Conservation (phyloP, 73 alveolate genomes). For the Paramecium sexaurelia region DNA sequence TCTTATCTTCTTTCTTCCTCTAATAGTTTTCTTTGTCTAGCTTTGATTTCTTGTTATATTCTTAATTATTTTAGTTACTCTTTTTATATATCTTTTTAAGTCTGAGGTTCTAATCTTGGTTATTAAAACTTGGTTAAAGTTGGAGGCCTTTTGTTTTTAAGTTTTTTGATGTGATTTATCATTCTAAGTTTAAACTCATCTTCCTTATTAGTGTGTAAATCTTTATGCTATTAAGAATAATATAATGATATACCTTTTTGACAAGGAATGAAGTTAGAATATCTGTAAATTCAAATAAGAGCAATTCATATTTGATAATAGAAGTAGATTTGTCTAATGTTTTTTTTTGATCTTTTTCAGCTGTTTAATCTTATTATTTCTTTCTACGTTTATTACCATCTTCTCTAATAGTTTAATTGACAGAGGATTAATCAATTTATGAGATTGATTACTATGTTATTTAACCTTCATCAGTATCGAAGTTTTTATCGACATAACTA, state of each 20-base stretch:
- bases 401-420: conserved; percentile 7
- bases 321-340: background rate
- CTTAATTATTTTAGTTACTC: conserved; percentile 58
- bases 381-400: conserved; percentile 45
- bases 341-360: background rate
- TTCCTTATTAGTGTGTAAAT: conserved; percentile 39
- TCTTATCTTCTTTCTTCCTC: conserved; percentile 68
- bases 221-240: conserved; percentile 51
- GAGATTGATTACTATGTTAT: conserved; percentile 27
- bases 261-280: conserved; percentile 20
- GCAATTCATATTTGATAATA: conserved; percentile 42
- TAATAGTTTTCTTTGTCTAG: conserved; percentile 34
- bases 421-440: conserved; percentile 24
- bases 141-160: conserved; percentile 7
- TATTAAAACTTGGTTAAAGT: background rate
- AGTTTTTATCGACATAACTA: conserved; percentile 34
- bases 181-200: conserved; percentile 45
- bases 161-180: conserved; percentile 31
- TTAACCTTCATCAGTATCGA: conserved; percentile 62
- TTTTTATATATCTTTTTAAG: conserved; percentile 50
- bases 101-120: conserved; percentile 52
- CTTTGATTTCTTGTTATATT: conserved; percentile 55
- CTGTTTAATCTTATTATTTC: conserved; percentile 58
- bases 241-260: conserved; percentile 30
- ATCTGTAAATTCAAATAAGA: conserved; percentile 57